Percentiles rank a stretch among this genome's conserved stretches.
Evolutionary conservation across 129 eudicot genomes (phyloP).

Genomic region (Logfia minima): DNA sequence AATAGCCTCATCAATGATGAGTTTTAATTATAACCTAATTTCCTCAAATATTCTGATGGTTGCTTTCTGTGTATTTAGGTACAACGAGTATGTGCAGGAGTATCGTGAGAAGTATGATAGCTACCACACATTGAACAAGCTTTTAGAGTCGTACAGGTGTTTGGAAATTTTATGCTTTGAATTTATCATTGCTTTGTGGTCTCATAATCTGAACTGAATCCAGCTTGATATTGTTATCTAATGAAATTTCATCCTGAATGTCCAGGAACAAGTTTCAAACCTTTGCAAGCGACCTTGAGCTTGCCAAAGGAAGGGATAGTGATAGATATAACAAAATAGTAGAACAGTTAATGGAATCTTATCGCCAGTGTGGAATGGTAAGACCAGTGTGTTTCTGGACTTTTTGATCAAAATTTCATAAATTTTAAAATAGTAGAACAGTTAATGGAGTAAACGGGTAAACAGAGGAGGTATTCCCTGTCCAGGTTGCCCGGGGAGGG

Average conservation of each 20-base stretch:
- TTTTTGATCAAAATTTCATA: slow-evolving; percentile 8
- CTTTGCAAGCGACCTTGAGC: slow-evolving; percentile 71
- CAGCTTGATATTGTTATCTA: slow-evolving; percentile 21
- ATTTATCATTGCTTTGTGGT: background rate
- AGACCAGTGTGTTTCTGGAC: slow-evolving; percentile 14
- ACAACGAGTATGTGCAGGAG: slow-evolving; percentile 79
- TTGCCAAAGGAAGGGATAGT: slow-evolving; percentile 70
- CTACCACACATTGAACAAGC: slow-evolving; percentile 64
- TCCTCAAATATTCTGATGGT: slow-evolving; percentile 20
- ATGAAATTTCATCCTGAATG: slow-evolving; percentile 27
- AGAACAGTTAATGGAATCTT: slow-evolving; percentile 69
- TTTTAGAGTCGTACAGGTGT: slow-evolving; percentile 77
- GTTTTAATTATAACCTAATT: background rate
- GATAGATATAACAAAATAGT: slow-evolving; percentile 56
- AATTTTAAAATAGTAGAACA: background rate
- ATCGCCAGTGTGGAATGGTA: slow-evolving; percentile 75
- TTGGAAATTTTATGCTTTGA: background rate
- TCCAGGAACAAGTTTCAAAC: slow-evolving; percentile 63
- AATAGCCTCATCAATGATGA: slow-evolving; percentile 2
- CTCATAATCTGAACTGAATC: slow-evolving; percentile 22
- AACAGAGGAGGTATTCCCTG: no score
- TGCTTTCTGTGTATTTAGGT: slow-evolving; percentile 52
- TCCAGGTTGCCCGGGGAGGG: no score
- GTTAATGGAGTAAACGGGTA: background rate
- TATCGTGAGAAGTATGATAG: slow-evolving; percentile 79